Evolutionary conservation across 2,329 filamentous ascomycete genomes (phyloP).

Genomic region (Arthroderma sp.): DNA sequence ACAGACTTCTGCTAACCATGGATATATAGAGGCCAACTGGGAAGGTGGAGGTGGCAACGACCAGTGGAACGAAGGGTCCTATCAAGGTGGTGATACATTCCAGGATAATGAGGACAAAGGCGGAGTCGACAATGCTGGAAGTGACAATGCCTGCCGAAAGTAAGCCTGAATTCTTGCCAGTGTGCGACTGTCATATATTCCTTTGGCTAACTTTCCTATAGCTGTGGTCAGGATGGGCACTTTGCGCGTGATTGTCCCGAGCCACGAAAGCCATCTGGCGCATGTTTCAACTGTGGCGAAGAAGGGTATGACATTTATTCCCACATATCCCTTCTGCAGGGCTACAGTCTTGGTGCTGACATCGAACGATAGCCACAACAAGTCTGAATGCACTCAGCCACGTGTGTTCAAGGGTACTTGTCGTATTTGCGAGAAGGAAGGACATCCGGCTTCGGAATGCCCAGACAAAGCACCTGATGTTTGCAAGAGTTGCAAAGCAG

Average conservation of each 20-base stretch:
- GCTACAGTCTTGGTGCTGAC: constrained; percentile 1
- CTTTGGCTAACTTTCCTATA: constrained; percentile 2
- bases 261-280: constrained; percentile 23
- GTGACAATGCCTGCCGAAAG: constrained; percentile 24
- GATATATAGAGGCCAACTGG: too few relatives aligned
- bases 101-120: neutral
- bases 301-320: constrained; percentile 21
- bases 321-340: neutral
- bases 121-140: constrained; percentile 3
- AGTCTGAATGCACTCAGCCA: constrained; percentile 33
- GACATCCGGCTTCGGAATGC: constrained; percentile 33
- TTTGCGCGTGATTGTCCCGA: constrained; percentile 33
- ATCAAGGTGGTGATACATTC: too few relatives aligned
- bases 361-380: constrained; percentile 23
- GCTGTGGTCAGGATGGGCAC: constrained; percentile 24
- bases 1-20: too few relatives aligned
- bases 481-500: constrained; percentile 35
- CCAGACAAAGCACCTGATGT: constrained; percentile 30
- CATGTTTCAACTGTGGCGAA: constrained; percentile 35
- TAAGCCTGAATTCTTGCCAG: constrained; percentile 13
- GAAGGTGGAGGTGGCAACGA: too few relatives aligned
- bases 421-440: constrained; percentile 33
- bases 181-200: neutral
- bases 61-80: too few relatives aligned
- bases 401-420: constrained; percentile 36